phyloP scores from a whole-genome alignment of 768 basidiomycete species.

The Chalciporus piperatus region DNA sequence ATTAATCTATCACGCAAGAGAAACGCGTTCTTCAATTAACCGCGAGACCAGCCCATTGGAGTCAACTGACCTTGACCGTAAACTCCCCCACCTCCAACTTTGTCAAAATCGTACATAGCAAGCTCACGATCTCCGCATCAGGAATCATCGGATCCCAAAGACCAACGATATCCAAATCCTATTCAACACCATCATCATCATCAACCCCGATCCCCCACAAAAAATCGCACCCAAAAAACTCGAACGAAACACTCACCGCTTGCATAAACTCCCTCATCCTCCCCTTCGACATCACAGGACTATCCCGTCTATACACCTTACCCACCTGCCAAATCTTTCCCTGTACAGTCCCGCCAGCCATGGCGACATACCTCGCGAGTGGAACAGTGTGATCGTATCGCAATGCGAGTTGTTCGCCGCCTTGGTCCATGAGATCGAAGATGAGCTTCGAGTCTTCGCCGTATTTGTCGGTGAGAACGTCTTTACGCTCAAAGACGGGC shows the following conservation, averaged over 20 bases:
- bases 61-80: constrained; percentile 76
- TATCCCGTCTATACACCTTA: constrained; percentile 97
- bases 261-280: constrained; percentile 99
- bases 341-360: constrained; percentile 81
- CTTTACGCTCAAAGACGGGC: constrained; percentile 97
- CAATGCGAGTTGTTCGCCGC: constrained; percentile 92
- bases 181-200: neutral
- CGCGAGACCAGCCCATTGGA: neutral
- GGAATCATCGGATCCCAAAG: constrained; percentile 96
- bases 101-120: constrained; percentile 78
- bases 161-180: constrained; percentile 97
- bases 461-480: constrained; percentile 93
- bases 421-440: constrained; percentile 96
- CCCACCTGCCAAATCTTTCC: constrained; percentile 96
- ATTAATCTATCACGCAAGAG: constrained; percentile 61
- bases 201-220: neutral
- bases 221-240: neutral
- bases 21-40: neutral
- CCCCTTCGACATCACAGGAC: constrained; percentile 96
- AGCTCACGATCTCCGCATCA: constrained; percentile 85
- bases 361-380: constrained; percentile 91
- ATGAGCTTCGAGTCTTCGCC: constrained; percentile 98
- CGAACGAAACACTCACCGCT: constrained; percentile 55
- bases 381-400: constrained; percentile 98
- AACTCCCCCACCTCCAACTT: constrained; percentile 91